Evolutionary conservation across 2,329 filamentous ascomycete species (phyloP).

Genomic region (Capronia coronata): DNA sequence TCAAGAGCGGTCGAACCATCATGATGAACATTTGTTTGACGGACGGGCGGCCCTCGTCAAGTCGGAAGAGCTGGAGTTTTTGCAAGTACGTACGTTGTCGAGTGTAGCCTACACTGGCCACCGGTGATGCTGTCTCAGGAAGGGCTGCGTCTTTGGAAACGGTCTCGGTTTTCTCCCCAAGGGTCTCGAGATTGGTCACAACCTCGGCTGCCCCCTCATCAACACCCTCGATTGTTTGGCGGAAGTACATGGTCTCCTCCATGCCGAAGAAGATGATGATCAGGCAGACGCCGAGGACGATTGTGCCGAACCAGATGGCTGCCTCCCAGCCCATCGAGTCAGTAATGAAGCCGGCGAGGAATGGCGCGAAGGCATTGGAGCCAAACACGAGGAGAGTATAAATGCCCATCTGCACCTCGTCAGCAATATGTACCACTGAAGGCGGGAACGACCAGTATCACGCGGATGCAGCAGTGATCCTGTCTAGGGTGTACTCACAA

Average conservation of each 20-base stretch:
- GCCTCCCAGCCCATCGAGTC: conserved; percentile 33
- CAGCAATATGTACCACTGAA: neutral
- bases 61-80: conserved; percentile 7
- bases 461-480: no score
- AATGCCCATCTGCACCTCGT: neutral
- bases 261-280: conserved; percentile 53
- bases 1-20: conserved; percentile 23
- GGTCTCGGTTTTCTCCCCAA: no score
- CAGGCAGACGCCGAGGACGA: conserved; percentile 45
- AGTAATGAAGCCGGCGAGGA: conserved; percentile 29
- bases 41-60: conserved; percentile 2
- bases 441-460: neutral
- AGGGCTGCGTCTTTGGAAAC: no score
- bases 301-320: conserved; percentile 50
- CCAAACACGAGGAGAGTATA: conserved; percentile 22
- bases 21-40: conserved; percentile 16
- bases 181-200: no score
- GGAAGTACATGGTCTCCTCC: conserved; percentile 55
- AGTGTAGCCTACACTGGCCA: no score
- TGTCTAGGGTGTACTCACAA: conserved; percentile 12
- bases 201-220: conserved; percentile 17
- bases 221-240: conserved; percentile 34
- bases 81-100: conserved; percentile 20
- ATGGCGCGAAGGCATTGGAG: conserved; percentile 34
- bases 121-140: neutral